These are phyloP conservation scores for Sporothrix curviconia DNA, from an alignment of 2,329 filamentous ascomycete genomes.

Conservation along the genomic window DNA sequence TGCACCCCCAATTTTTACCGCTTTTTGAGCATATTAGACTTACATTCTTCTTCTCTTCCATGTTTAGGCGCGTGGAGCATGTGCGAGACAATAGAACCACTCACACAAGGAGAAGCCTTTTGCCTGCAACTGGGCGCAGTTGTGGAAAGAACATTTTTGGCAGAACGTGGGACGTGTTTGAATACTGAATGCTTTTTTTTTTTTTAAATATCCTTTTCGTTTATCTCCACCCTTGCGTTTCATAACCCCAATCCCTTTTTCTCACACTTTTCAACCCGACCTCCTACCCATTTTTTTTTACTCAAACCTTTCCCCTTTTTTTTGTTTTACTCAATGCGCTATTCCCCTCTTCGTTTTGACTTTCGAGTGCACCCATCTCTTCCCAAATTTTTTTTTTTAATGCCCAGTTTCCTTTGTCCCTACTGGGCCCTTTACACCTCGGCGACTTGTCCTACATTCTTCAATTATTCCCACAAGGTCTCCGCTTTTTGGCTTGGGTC, in stretches of 20 bases:
- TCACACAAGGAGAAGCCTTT: constrained; percentile 62
- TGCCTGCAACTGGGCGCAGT: constrained; percentile 49
- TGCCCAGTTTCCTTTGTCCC: too few species aligned
- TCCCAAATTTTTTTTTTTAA: not conserved
- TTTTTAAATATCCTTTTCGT: not conserved
- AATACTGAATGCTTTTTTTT: not conserved
- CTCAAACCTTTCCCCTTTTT: not conserved
- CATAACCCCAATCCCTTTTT: not conserved
- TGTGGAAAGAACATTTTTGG: constrained; percentile 60
- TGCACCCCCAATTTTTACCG: constrained; percentile 22
- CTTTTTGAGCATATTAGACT: constrained; percentile 31
- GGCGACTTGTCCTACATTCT: not conserved
- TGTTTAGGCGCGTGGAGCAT: constrained; percentile 54
- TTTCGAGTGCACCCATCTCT: not conserved
- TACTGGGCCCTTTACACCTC: too few species aligned
- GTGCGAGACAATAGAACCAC: constrained; percentile 57
- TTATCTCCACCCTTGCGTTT: not conserved
- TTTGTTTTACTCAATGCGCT: not conserved
- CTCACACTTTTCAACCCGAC: not conserved
- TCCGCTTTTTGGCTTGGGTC: not conserved
- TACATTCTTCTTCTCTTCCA: constrained; percentile 29
- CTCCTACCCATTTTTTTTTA: not conserved
- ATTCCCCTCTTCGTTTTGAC: not conserved
- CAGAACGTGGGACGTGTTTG: constrained; percentile 44
- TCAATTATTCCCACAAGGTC: not conserved